These are phyloP conservation scores for Vitellaria paradoxa DNA, from an alignment of 179 eudicot species.

Conservation along the genomic window DNA sequence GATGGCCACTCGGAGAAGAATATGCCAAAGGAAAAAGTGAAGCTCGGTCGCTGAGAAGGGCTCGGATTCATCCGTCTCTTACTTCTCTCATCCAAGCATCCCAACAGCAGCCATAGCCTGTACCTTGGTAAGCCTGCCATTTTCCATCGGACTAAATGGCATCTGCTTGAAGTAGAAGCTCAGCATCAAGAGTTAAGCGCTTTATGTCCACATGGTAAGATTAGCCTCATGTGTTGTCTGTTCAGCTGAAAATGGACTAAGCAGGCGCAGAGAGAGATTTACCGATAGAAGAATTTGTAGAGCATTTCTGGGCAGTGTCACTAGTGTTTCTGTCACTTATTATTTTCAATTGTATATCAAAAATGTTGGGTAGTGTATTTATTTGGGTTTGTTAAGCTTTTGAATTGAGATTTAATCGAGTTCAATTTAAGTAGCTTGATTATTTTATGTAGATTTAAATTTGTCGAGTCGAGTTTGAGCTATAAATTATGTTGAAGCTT, in stretches of 20 bases:
- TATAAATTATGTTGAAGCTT: no score
- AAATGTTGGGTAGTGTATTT: background rate
- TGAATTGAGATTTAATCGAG: no score
- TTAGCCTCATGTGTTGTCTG: background rate
- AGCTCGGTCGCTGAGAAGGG: constrained; percentile 82
- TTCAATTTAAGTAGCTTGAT: no score
- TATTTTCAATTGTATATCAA: no score
- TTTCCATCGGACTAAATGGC: background rate
- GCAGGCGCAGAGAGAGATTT: background rate
- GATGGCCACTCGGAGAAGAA: constrained; percentile 99
- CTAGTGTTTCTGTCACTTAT: background rate
- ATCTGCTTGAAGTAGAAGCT: background rate
- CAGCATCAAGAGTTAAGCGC: background rate
- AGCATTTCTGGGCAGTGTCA: background rate
- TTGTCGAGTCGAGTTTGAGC: no score
- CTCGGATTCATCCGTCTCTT: constrained; percentile 86
- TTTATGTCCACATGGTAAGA: background rate
- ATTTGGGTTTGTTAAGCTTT: background rate
- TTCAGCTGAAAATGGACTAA: background rate
- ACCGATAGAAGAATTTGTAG: background rate
- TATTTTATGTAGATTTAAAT: no score
- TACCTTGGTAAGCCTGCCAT: background rate
- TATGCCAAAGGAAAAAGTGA: constrained; percentile 81
- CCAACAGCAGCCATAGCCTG: constrained; percentile 25
- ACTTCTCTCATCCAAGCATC: constrained; percentile 85